Evolutionary conservation across 257 asterid genomes (phyloP).

Genomic region (Solanum sparsipilum): DNA sequence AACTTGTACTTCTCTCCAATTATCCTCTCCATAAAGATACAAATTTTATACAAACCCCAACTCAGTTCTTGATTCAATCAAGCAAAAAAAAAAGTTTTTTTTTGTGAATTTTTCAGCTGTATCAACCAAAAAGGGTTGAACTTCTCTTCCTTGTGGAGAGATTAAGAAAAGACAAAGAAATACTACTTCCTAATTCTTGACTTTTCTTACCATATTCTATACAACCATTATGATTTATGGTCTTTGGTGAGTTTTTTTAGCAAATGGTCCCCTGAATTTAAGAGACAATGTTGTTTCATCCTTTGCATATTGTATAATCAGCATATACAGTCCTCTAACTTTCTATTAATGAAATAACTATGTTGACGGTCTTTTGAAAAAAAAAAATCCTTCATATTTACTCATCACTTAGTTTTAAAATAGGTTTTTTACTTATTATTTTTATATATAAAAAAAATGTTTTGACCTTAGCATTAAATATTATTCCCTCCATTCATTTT

Average conservation of each 20-base stretch:
- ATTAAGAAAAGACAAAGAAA: background rate
- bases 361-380: background rate
- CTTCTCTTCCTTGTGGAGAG: background rate
- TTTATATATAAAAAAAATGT: too few species aligned
- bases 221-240: background rate
- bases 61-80: background rate
- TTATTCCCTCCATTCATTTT: too few species aligned
- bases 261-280: background rate
- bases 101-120: background rate
- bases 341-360: background rate
- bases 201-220: background rate
- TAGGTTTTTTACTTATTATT: too few species aligned
- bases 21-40: slow-evolving; percentile 19
- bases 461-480: background rate
- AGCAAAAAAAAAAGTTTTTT: background rate
- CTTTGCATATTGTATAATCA: background rate
- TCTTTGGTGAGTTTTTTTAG: background rate
- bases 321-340: background rate
- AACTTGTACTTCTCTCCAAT: slow-evolving; percentile 80
- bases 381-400: too few species aligned
- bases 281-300: background rate
- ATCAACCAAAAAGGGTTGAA: background rate
- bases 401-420: too few species aligned
- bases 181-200: background rate
- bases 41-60: background rate